Conservation (phyloP, 2,329 filamentous ascomycete genomes). For the Tolypocladium inflatum region DNA sequence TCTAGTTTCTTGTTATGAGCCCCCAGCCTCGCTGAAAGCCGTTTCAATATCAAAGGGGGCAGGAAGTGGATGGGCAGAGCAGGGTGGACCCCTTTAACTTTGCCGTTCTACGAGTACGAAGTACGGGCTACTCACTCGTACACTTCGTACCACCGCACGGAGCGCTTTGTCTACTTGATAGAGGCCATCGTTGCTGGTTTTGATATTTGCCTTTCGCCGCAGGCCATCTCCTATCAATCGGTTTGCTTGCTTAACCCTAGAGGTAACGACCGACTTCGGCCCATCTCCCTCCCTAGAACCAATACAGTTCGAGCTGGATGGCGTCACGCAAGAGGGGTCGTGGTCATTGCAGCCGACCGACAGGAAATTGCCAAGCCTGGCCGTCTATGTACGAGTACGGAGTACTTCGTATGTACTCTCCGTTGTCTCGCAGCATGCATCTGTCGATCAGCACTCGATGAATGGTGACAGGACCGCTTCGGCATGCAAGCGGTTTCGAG, state of each 20-base stretch:
- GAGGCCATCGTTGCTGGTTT: not conserved
- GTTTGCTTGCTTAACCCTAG: not conserved
- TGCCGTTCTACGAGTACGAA: not conserved
- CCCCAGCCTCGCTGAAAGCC: not conserved
- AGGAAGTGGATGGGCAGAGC: not conserved
- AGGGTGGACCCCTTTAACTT: not conserved
- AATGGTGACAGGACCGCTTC: not conserved
- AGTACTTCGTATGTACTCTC: too few relatives aligned
- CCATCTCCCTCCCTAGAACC: not conserved
- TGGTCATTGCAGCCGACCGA: not conserved
- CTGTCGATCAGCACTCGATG: not conserved
- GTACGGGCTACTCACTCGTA: too few relatives aligned
- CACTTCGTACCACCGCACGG: too few relatives aligned
- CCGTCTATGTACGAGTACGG: not conserved
- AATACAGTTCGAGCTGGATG: not conserved
- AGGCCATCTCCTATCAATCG: not conserved
- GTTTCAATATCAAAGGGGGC: not conserved
- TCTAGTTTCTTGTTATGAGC: not conserved
- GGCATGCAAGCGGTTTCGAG: not conserved
- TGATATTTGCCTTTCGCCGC: too few relatives aligned
- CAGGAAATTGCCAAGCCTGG: not conserved
- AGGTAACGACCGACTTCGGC: not conserved
- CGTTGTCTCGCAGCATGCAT: not conserved
- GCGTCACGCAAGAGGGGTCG: not conserved
- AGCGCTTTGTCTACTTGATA: too few relatives aligned